phyloP scores from a whole-genome alignment of 139 green algal species.

The Dunaliella sp. region DNA sequence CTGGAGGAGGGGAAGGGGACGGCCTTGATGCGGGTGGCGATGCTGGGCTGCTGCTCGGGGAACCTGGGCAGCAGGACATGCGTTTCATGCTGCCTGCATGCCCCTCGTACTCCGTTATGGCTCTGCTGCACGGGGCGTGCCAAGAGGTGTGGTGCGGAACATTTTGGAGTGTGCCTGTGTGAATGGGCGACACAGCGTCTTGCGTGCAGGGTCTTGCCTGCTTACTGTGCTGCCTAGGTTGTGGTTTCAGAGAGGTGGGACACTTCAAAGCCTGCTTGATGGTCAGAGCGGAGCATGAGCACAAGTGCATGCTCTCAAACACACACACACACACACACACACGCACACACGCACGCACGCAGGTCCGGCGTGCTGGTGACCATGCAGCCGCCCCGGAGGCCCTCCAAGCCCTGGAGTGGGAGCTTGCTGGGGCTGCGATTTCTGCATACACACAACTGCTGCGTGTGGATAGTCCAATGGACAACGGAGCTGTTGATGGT shows the following conservation, averaged over 20 bases:
- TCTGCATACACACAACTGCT: constrained; percentile 18
- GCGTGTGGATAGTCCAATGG: neutral
- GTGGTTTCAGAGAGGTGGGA: neutral
- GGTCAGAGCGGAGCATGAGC: constrained; percentile 15
- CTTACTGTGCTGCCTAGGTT: too few species aligned
- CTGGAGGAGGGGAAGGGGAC: neutral
- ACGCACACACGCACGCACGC: neutral
- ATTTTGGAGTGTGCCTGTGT: too few species aligned
- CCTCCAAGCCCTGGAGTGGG: constrained; percentile 74
- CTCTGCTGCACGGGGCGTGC: constrained; percentile 53
- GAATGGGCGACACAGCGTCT: too few species aligned
- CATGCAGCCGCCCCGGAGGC: constrained; percentile 45
- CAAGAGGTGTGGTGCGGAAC: constrained; percentile 51
- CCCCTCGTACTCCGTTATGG: constrained; percentile 56
- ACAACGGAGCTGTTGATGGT: neutral
- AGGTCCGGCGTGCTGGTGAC: constrained; percentile 56
- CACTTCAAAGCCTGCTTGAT: neutral
- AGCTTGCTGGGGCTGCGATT: constrained; percentile 51
- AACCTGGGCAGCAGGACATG: constrained; percentile 64
- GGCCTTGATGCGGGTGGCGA: neutral
- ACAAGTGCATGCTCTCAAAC: neutral
- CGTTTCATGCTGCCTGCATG: constrained; percentile 75
- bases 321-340: neutral
- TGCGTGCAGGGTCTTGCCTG: neutral
- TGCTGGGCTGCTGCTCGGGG: constrained; percentile 5